These are phyloP conservation scores for Pestalotiopsis sp. DNA, from an alignment of 2,329 filamentous ascomycete species.

Conservation along the genomic window DNA sequence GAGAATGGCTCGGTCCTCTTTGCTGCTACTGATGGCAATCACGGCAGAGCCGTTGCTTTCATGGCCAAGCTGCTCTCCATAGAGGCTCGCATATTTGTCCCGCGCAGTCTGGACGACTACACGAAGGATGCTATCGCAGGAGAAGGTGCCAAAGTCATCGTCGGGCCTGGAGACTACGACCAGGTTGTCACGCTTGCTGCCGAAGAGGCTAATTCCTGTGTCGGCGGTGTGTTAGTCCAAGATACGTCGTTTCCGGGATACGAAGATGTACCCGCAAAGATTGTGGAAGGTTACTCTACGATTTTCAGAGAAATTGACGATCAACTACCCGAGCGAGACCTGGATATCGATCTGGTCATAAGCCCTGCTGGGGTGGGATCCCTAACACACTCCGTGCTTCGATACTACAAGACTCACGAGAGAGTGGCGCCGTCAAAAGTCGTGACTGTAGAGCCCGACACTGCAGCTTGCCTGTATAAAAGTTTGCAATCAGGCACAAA, in stretches of 20 bases:
- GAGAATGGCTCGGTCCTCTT: constrained; percentile 46
- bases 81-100: constrained; percentile 63
- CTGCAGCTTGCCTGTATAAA: constrained; percentile 59
- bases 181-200: constrained; percentile 55
- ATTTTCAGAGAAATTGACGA: constrained; percentile 70
- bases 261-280: constrained; percentile 62
- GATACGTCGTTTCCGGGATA: constrained; percentile 72
- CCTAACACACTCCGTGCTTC: constrained; percentile 69
- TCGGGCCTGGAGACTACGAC: constrained; percentile 66
- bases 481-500: constrained; percentile 52
- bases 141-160: constrained; percentile 64
- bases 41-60: constrained; percentile 71
- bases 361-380: constrained; percentile 74
- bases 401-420: constrained; percentile 57
- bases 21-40: constrained; percentile 76
- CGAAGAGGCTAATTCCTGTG: constrained; percentile 38
- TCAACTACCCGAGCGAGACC: constrained; percentile 50
- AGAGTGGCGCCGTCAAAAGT: constrained; percentile 39
- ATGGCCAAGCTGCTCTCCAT: constrained; percentile 66
- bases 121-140: constrained; percentile 57
- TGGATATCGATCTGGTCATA: constrained; percentile 53
- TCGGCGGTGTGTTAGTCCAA: constrained; percentile 61
- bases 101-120: constrained; percentile 53
- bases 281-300: constrained; percentile 77
- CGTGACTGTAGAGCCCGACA: constrained; percentile 72